These are phyloP conservation scores for Chamaecrista fasciculata DNA, from an alignment of 306 rosid genomes.

Conservation along the genomic window DNA sequence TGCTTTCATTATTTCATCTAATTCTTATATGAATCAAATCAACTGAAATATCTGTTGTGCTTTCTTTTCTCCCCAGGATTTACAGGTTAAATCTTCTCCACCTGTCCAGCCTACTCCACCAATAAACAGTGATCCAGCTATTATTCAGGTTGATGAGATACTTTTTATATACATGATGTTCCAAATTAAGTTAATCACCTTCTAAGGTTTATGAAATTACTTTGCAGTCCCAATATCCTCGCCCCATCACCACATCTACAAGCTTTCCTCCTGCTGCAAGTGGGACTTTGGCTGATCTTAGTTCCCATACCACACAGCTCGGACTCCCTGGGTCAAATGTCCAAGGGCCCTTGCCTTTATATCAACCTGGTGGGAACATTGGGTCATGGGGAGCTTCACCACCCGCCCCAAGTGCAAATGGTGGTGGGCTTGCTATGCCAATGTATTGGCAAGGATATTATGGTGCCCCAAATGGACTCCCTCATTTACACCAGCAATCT, in stretches of 20 bases:
- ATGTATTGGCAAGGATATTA: constrained; percentile 98
- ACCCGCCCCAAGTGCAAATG: constrained; percentile 68
- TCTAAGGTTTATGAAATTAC: constrained; percentile 28
- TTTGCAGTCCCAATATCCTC: constrained; percentile 86
- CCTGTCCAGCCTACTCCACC: constrained; percentile 65
- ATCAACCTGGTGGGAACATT: constrained; percentile 81
- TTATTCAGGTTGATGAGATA: constrained; percentile 60
- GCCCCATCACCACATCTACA: constrained; percentile 49
- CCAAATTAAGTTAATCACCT: constrained; percentile 12
- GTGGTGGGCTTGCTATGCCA: constrained; percentile 77
- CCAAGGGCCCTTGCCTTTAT: constrained; percentile 72
- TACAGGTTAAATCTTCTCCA: constrained; percentile 88
- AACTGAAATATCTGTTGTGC: constrained; percentile 14
- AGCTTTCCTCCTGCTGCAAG: constrained; percentile 68
- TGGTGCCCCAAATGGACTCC: constrained; percentile 78
- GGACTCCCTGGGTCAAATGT: constrained; percentile 73
- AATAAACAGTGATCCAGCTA: constrained; percentile 80
- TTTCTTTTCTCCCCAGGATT: constrained; percentile 56
- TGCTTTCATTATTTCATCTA: neutral
- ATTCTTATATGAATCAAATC: constrained; percentile 2
- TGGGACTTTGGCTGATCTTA: constrained; percentile 60
- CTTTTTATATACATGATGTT: neutral
- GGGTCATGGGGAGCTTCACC: constrained; percentile 86
- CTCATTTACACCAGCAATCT: constrained; percentile 77
- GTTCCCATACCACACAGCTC: constrained; percentile 61